These are phyloP conservation scores for Colletotrichum nymphaeae DNA, from an alignment of 2,329 filamentous ascomycete genomes.

Conservation along the genomic window DNA sequence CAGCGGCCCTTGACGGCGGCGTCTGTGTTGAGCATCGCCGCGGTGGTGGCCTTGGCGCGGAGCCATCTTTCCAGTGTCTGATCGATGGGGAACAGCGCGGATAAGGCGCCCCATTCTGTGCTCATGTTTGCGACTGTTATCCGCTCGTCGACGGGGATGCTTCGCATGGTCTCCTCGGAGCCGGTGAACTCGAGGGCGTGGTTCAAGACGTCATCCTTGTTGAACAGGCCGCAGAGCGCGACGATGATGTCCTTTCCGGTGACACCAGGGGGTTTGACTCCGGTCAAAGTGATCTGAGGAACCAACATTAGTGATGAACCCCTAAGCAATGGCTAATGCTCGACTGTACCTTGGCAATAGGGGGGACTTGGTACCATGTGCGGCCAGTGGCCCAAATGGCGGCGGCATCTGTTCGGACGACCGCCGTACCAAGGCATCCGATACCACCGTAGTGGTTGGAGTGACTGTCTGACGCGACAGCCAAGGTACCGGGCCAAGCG, in stretches of 20 bases:
- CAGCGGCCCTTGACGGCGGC: conserved; percentile 68
- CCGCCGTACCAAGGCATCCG: conserved; percentile 79
- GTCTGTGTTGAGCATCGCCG: conserved; percentile 69
- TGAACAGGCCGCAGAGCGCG: conserved; percentile 87
- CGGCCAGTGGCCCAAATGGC: conserved; percentile 84
- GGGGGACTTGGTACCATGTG: conserved; percentile 92
- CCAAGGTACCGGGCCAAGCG: conserved; percentile 85
- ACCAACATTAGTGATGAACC: not conserved
- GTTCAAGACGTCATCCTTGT: conserved; percentile 89
- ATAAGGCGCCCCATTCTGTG: conserved; percentile 81
- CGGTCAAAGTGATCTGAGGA: conserved; percentile 75
- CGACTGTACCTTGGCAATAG: conserved; percentile 69
- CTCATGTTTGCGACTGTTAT: conserved; percentile 85
- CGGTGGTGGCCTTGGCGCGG: conserved; percentile 78
- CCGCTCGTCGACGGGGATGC: conserved; percentile 77
- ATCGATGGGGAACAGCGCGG: conserved; percentile 72
- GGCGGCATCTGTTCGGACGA: conserved; percentile 90
- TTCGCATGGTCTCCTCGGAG: conserved; percentile 79
- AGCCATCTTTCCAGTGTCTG: conserved; percentile 78
- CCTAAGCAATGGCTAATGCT: not conserved
- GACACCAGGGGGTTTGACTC: conserved; percentile 80
- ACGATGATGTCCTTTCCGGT: conserved; percentile 96
- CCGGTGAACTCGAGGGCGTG: conserved; percentile 91
- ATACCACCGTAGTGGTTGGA: conserved; percentile 88
- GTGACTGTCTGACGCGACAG: conserved; percentile 83